These are phyloP conservation scores for Trametes maxima DNA, from an alignment of 768 basidiomycete genomes.

Conservation along the genomic window DNA sequence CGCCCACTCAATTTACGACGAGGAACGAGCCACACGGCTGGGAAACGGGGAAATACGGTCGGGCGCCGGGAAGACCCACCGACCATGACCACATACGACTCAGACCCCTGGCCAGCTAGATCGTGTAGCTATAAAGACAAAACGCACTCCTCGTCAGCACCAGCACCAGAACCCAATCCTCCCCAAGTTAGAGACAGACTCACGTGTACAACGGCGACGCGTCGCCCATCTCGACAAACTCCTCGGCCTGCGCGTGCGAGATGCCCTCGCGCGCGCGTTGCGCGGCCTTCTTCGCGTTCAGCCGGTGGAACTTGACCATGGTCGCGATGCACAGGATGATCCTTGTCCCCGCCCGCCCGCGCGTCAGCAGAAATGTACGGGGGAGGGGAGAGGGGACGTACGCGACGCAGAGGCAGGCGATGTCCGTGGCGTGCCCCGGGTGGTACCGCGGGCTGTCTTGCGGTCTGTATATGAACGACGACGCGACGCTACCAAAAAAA, in stretches of 20 bases:
- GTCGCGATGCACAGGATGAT: constrained; percentile 44
- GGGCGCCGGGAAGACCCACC: too few relatives aligned
- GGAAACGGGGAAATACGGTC: too few relatives aligned
- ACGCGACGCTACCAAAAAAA: constrained; percentile 37
- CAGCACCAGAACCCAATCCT: too few relatives aligned
- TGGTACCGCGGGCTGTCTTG: constrained; percentile 23
- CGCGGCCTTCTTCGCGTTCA: constrained; percentile 40
- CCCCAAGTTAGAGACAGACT: too few relatives aligned
- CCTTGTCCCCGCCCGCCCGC: too few relatives aligned
- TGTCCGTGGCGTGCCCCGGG: constrained; percentile 19
- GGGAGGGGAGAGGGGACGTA: not conserved
- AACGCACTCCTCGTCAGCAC: too few relatives aligned
- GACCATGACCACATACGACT: too few relatives aligned
- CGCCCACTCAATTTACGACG: too few relatives aligned
- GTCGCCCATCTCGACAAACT: constrained; percentile 53
- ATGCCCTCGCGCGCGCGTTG: constrained; percentile 48
- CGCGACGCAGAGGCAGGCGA: constrained; percentile 12
- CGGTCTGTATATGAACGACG: constrained; percentile 43
- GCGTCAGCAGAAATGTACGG: not conserved
- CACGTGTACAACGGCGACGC: constrained; percentile 59
- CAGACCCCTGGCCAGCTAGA: too few relatives aligned
- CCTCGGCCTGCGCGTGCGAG: constrained; percentile 38
- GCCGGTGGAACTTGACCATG: constrained; percentile 51
- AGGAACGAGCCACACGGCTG: too few relatives aligned
- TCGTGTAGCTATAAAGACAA: too few relatives aligned